Base-by-base conservation (phyloP, 139 green algal species). In the Chlamydomonas eustigma region DNA sequence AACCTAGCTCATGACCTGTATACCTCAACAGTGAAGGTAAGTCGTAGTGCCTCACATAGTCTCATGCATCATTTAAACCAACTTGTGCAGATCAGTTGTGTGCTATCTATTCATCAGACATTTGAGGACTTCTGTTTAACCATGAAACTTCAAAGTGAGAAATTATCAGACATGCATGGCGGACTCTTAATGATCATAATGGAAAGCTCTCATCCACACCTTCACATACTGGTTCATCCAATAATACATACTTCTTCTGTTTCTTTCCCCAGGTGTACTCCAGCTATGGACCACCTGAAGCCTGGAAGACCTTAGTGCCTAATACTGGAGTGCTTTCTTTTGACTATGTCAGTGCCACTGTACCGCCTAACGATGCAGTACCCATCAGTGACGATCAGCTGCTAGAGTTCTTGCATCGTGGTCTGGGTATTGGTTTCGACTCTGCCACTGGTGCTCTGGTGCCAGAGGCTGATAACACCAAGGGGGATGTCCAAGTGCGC, bases 1-100 rank as follows among this genome's bases (percentile, higher is more conserved):
- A 92, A 92, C 81, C 64, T 92, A 37, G 35, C 88, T 2, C 76
- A 88, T 63, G 86, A 91, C 79, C 50, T 79, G 66, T 86, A 87
- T 51, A 79, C 74, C 4, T 22, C 4, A 0, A 64, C 63, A 1
- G 2, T 35, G 51, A 85, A 85, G 80, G 75, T 78, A 37, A 6
- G 65, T 1, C 12, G 31, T n/a, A n/a, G n/a, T n/a, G n/a, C n/a
- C n/a, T n/a, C n/a, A n/a, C n/a, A n/a, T n/a, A n/a, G n/a, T n/a
- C n/a, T n/a, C n/a, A n/a, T n/a, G n/a, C n/a, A n/a, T n/a, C n/a
- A n/a, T n/a, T n/a, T n/a, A n/a, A n/a, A n/a, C n/a, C n/a, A n/a
- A n/a, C n/a, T n/a, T n/a, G n/a, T n/a, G n/a, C n/a, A n/a, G n/a
- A n/a, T n/a, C n/a, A n/a, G n/a, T n/a, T n/a, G n/a, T n/a, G n/a